Base-by-base conservation (phyloP, 2,329 filamentous ascomycete genomes). In the Aspergillus ruber region DNA sequence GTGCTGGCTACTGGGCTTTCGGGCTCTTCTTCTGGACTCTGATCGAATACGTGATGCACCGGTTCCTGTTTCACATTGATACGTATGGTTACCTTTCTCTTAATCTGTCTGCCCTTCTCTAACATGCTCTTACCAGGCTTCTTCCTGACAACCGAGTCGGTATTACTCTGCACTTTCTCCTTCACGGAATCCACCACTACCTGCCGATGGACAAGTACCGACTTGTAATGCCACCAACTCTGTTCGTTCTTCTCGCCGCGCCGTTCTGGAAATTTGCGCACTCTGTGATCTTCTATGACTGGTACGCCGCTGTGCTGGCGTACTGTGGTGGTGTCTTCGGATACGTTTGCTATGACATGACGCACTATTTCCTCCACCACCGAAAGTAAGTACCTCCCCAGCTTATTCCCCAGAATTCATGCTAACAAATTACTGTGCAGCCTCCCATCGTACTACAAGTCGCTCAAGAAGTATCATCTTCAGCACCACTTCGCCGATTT, bases 171-270 rank as follows among this genome's bases (percentile, higher is more conserved):
- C 93, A 98, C 68, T 98, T 98, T 73, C 73, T 96, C 36, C 86
- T 98, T 21, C 93, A 98, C 61, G 93, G 93, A 54, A 88, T 98
- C 54, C 93, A 98, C 65, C 93, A 98, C 71, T 98, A 97, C 70
- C 80, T 98, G 4, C 93, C 93, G n/a, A 97, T 98, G 93, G 93
- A 98, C 74, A 91, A 85, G 64, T 91, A 95, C 61, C 85, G 93
- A 51, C 84, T 98, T 8, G 93, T 98, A 55, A 97, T 98, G 93
- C 93, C 93, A 1, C 93, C 93, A 0, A 81, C 88, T 0, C 77
- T 98, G 3, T 97, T 98, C 65, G 53, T 91, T 20, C 78, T 81
- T 10, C 83, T 98, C 17, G 91, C 91, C 5, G 78, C 80, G 0
- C 93, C 93, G 0, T 97, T 97, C 75, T 98, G 88, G 85, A 88